Evolutionary conservation across 257 asterid species (phyloP).

Genomic region (Galeopsis tetrahit): DNA sequence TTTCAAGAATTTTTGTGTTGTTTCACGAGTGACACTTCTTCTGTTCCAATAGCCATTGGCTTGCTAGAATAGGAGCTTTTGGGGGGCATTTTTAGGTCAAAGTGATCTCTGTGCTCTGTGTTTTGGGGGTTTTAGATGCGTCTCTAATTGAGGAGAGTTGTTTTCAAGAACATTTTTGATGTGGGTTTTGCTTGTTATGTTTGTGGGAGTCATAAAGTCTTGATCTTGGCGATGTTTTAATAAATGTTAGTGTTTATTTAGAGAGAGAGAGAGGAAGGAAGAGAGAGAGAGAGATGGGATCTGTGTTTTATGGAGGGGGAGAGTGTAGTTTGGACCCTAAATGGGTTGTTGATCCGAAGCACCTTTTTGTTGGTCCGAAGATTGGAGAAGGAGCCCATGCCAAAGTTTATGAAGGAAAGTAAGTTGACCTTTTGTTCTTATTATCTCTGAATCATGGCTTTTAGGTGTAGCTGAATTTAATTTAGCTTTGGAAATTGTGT

Average conservation of each 20-base stretch:
- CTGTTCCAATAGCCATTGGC: constrained; percentile 25
- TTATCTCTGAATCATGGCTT: constrained; percentile 36
- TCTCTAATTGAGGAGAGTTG: constrained; percentile 5
- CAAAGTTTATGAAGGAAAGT: constrained; percentile 94
- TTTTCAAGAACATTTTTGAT: constrained; percentile 23
- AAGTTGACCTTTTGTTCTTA: constrained; percentile 54
- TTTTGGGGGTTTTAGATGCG: not conserved
- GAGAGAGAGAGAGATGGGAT: constrained; percentile 56
- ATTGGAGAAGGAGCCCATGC: constrained; percentile 99
- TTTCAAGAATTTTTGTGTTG: constrained; percentile 7
- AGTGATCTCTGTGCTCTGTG: constrained; percentile 7
- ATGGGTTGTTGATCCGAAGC: constrained; percentile 90
- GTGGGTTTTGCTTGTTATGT: constrained; percentile 41
- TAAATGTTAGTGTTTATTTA: constrained; percentile 26
- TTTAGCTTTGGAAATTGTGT: not conserved
- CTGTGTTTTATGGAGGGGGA: constrained; percentile 61
- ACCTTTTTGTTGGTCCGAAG: constrained; percentile 91
- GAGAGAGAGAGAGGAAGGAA: constrained; percentile 34
- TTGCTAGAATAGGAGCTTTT: constrained; percentile 27
- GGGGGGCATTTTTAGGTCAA: constrained; percentile 28
- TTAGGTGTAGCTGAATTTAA: not conserved
- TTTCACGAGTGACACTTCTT: not conserved
- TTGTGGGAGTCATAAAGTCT: constrained; percentile 25
- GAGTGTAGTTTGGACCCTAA: constrained; percentile 75
- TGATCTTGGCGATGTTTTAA: constrained; percentile 37